Conservation (phyloP, 352 stramenopile species). For the Globisporangium spinosum region DNA sequence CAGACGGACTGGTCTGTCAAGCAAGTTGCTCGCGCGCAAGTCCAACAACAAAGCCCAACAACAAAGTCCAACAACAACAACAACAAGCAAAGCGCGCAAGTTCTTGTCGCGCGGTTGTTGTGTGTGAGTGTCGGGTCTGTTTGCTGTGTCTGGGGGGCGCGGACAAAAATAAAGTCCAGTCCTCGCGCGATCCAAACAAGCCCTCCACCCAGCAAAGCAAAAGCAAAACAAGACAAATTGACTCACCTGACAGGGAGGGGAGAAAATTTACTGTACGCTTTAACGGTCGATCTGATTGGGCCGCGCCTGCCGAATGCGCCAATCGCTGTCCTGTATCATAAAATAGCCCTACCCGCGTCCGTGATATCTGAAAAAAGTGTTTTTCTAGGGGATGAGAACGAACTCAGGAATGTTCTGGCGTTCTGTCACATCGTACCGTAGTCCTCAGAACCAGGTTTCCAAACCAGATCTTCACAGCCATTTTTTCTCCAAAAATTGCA, state of each 20-base stretch:
- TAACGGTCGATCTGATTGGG: neutral
- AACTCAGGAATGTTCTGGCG: conserved; percentile 7
- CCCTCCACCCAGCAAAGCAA: conserved; percentile 4
- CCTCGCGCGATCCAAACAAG: conserved; percentile 9
- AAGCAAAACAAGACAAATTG: neutral
- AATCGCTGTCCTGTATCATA: no score
- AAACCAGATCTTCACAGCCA: neutral
- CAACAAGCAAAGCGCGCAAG: neutral
- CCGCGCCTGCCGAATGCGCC: no score
- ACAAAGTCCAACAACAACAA: neutral
- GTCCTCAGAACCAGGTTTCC: neutral
- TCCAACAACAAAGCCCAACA: neutral
- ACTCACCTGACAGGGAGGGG: neutral
- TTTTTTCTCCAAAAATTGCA: neutral
- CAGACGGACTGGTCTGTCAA: neutral
- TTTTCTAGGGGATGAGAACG: neutral
- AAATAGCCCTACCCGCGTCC: neutral
- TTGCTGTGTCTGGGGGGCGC: conserved; percentile 1
- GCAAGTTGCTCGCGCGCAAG: neutral
- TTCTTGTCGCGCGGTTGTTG: conserved; percentile 11
- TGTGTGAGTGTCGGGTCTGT: neutral
- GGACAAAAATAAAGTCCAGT: conserved; percentile 19
- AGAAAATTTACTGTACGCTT: neutral
- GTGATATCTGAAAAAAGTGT: neutral
- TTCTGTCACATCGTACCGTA: neutral